Percentiles rank a stretch among this genome's conserved stretches.
phyloP scores from a whole-genome alignment of 306 rosid species.

The Glycine soja region DNA sequence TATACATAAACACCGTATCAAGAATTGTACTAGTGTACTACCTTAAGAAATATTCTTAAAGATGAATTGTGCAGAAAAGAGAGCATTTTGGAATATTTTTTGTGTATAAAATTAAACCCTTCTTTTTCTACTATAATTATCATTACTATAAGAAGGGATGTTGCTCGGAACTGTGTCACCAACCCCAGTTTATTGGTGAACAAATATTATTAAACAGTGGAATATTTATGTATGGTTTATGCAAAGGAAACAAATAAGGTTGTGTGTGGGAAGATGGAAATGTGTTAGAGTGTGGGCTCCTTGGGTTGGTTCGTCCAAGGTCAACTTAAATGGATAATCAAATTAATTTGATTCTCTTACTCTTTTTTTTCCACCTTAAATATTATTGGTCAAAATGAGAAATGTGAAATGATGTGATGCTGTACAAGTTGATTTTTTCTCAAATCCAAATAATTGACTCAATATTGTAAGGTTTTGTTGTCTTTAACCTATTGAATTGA shows the following conservation, averaged over 20 bases:
- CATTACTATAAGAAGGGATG: conserved; percentile 42
- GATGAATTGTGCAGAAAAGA: conserved; percentile 35
- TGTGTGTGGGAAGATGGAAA: conserved; percentile 27
- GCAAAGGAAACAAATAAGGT: conserved; percentile 35
- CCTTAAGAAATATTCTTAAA: conserved; percentile 55
- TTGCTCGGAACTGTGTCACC: conserved; percentile 47
- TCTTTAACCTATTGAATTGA: no score
- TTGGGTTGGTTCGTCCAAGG: conserved; percentile 50
- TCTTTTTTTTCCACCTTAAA: neutral
- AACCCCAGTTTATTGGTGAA: conserved; percentile 33
- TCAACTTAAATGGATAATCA: conserved; percentile 54
- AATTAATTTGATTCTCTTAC: conserved; percentile 47
- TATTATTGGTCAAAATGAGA: conserved; percentile 39
- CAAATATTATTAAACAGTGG: conserved; percentile 43
- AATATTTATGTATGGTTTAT: conserved; percentile 44
- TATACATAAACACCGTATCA: conserved; percentile 39
- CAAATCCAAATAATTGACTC: no score
- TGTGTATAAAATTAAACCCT: conserved; percentile 40
- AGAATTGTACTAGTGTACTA: conserved; percentile 58
- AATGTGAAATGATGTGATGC: conserved; percentile 34
- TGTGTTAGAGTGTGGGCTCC: conserved; percentile 50
- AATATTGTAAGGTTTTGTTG: no score
- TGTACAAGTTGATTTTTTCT: no score
- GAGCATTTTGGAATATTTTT: conserved; percentile 57
- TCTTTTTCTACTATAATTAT: conserved; percentile 31